A percentile compares a stretch with the other conserved stretches of the same genome.
These are phyloP conservation scores for Oenanthe sinensis DNA, from an alignment of 129 eudicot genomes.

Conservation along the genomic window DNA sequence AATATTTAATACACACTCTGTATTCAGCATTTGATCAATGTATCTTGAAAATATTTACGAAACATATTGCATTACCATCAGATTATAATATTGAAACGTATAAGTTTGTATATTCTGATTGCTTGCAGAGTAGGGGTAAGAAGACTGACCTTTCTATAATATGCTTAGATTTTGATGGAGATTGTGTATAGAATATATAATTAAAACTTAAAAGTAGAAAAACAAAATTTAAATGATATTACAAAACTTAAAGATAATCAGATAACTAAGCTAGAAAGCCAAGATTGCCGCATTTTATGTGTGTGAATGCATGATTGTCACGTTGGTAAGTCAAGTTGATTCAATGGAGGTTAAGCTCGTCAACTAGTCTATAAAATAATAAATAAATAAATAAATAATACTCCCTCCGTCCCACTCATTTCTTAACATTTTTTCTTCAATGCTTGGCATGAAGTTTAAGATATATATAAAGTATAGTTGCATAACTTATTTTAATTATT, in stretches of 20 bases:
- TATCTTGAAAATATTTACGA: not conserved
- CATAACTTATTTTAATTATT: too few relatives aligned
- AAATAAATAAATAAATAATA: too few relatives aligned
- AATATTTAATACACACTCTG: not conserved
- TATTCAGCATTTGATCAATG: not conserved
- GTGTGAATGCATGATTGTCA: too few relatives aligned
- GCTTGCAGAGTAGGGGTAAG: not conserved
- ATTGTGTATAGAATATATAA: not conserved
- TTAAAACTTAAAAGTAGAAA: not conserved
- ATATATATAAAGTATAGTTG: too few relatives aligned
- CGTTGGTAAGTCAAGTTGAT: too few relatives aligned
- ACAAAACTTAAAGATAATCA: not conserved
- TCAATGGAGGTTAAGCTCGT: too few relatives aligned
- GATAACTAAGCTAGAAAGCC: too few relatives aligned
- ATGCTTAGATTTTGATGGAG: not conserved
- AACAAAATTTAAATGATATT: not conserved
- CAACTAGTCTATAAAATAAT: too few relatives aligned
- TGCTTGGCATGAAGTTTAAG: too few relatives aligned
- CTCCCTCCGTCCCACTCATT: too few relatives aligned
- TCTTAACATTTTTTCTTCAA: too few relatives aligned
- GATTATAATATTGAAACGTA: not conserved
- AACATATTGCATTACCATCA: not conserved
- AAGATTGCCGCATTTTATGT: not conserved
- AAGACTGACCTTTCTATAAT: not conserved
- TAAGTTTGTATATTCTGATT: not conserved